Evolutionary conservation across 345 rosid genomes (phyloP).

Genomic region (Corymbia maculata): DNA sequence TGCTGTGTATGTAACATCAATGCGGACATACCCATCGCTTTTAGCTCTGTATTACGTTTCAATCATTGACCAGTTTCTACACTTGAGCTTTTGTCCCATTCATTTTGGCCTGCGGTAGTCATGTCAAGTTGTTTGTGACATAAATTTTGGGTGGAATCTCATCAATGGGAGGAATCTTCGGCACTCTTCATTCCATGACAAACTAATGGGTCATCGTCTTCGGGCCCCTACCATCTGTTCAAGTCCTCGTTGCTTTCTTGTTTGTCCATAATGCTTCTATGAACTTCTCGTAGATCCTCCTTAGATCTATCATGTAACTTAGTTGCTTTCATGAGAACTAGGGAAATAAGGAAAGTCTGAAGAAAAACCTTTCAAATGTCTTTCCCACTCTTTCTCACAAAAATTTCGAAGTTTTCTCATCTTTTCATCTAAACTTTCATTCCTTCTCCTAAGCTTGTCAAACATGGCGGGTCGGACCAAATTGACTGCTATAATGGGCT

Average conservation of each 20-base stretch:
- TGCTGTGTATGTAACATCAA: neutral
- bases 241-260: neutral
- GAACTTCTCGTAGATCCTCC: neutral
- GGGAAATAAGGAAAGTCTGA: neutral
- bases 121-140: neutral
- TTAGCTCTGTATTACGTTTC: neutral
- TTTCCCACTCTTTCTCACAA: neutral
- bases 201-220: neutral
- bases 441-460: neutral
- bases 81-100: neutral
- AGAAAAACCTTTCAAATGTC: neutral
- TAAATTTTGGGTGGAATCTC: neutral
- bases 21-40: neutral
- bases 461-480: neutral
- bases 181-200: neutral
- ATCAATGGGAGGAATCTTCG: neutral
- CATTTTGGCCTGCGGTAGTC: neutral
- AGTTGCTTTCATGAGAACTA: neutral
- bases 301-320: neutral
- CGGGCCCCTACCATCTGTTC: neutral
- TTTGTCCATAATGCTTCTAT: neutral
- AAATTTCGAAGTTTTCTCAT: neutral
- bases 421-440: neutral
- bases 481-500: rapidly evolving
- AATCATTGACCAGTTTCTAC: neutral